Evolutionary conservation across 129 eudicot species (phyloP).

Genomic region (Lactuca saligna): DNA sequence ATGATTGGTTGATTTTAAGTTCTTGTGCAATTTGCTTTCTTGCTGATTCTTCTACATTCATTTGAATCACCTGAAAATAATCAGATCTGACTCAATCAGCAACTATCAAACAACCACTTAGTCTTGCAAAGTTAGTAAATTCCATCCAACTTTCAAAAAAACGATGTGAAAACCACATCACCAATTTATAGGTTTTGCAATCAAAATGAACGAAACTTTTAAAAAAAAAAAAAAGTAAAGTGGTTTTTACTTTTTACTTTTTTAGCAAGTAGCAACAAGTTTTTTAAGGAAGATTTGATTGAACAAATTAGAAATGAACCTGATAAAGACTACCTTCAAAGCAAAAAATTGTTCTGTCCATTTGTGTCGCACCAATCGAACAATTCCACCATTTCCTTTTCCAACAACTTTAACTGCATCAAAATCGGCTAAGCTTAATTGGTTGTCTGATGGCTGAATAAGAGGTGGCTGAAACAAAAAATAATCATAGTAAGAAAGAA

Average conservation of each 20-base stretch:
- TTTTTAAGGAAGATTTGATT: not conserved
- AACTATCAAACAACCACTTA: no score
- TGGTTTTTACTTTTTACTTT: not conserved
- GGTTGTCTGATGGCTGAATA: conserved; percentile 85
- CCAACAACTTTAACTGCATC: conserved; percentile 92
- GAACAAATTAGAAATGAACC: not conserved
- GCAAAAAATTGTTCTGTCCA: conserved; percentile 99
- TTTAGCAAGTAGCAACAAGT: no score
- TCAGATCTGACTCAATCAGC: no score
- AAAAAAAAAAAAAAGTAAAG: not conserved
- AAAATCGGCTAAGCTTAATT: conserved; percentile 91
- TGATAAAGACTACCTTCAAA: conserved; percentile 62
- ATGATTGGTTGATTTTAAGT: conserved; percentile 94
- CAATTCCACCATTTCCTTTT: conserved; percentile 94
- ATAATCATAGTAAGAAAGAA: conserved; percentile 3
- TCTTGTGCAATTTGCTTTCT: conserved; percentile 79
- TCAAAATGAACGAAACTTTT: not conserved
- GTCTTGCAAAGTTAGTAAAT: no score
- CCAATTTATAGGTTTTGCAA: not conserved
- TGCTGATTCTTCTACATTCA: conserved; percentile 77
- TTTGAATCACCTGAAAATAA: conserved; percentile 72
- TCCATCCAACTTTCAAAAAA: not conserved
- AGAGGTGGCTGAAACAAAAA: conserved; percentile 72
- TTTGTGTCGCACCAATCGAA: conserved; percentile 94
- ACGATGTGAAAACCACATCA: not conserved